Evolutionary conservation across 441 rosid genomes (phyloP), one percentile per base, ranked within the genome.

Genomic region (Brassica hybrid): DNA sequence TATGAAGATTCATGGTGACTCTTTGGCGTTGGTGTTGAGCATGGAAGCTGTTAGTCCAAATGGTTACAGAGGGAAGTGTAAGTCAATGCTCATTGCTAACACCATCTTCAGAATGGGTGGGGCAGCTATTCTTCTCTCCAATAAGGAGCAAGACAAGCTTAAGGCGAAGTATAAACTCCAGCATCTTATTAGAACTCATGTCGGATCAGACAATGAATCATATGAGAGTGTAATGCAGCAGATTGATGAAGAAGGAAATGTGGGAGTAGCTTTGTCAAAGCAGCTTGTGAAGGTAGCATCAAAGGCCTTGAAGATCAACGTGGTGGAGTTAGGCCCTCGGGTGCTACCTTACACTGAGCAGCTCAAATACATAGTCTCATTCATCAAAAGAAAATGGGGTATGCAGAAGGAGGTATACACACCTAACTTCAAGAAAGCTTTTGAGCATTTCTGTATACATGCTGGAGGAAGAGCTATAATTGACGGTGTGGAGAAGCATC

Each of bases 91-190:
- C 2, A 79, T 90, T 9, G 69, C 89, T 64, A 90, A 90, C 79
- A 79, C 86, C 0, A 75, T 90, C 62, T 87, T 90, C 67, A 84
- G 94, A 17, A 87, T 90, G 91, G 94, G 92, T 16, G 92, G 92
- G 14, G 94, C 83, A 0, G 92, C 89, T 1, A 62, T 87, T 74
- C 76, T 90, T 74, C 74, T 90, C 30, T 88, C 91, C 12, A 90
- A 87, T 78, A 84, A 76, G 77, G 84, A 80, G 71, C 80, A 86
- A 50, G 87, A 90, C 81, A 71, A 74, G 76, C n/a, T 13, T 0
- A 84, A 2, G 30, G 87, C 91, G 6, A 86, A 84, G 54, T 90
- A 87, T 76, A 81, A 83, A 82, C 93, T 88, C 63, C 79, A 83
- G 77, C 90, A 90, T 72, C 81, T 88, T 54, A 83, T 88, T 6